These are phyloP conservation scores for Colletotrichum graminicola DNA, from an alignment of 2,329 filamentous ascomycete species.

Conservation along the genomic window DNA sequence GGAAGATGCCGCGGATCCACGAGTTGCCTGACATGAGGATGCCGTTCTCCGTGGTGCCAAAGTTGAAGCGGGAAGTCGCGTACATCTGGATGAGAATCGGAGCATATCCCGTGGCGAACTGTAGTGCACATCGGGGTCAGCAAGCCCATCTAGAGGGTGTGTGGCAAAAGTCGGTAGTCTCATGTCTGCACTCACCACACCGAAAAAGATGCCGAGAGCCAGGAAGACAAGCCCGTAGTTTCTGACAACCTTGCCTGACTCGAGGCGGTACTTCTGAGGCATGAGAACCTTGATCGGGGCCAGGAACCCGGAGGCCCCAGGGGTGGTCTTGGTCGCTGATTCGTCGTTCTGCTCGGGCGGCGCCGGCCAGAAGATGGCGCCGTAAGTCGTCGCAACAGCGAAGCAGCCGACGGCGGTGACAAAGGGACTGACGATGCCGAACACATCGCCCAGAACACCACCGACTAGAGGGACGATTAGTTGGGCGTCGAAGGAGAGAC, in stretches of 20 bases:
- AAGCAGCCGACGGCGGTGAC: constrained; percentile 61
- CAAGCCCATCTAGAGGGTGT: background rate
- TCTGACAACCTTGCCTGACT: constrained; percentile 62
- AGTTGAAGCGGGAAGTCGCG: constrained; percentile 66
- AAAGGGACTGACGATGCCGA: constrained; percentile 74
- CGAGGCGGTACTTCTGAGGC: constrained; percentile 66
- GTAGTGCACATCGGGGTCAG: constrained; percentile 10
- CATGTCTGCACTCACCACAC: constrained; percentile 61
- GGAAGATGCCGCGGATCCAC: constrained; percentile 66
- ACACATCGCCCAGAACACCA: constrained; percentile 72
- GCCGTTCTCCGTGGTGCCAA: constrained; percentile 67
- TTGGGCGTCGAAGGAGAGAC: background rate
- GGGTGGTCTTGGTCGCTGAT: constrained; percentile 39
- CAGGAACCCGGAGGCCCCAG: constrained; percentile 65
- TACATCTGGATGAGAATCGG: constrained; percentile 72
- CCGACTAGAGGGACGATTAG: constrained; percentile 58
- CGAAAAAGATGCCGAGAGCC: constrained; percentile 74
- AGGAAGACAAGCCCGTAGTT: constrained; percentile 75
- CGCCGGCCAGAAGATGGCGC: constrained; percentile 49
- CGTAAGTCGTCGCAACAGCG: constrained; percentile 49
- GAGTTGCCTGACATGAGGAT: constrained; percentile 69
- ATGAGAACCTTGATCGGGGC: constrained; percentile 72
- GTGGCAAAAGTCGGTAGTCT: background rate
- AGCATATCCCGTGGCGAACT: constrained; percentile 73
- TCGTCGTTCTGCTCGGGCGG: constrained; percentile 46